phyloP scores from a whole-genome alignment of 352 stramenopile genomes.

The Pythium phragmiticola region DNA sequence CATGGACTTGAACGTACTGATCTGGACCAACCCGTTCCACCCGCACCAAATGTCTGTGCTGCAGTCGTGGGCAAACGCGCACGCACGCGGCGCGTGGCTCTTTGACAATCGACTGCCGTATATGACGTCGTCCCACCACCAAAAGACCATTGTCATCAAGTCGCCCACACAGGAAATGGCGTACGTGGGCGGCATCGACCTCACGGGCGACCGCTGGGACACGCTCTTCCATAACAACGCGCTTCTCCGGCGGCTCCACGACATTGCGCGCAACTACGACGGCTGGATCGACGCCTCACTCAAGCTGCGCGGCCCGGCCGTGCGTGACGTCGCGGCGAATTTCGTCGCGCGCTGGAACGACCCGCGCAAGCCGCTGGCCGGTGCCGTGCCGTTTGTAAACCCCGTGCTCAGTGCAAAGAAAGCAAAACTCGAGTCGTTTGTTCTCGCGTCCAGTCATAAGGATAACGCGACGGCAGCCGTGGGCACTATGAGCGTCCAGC shows the following conservation, averaged over 20 bases:
- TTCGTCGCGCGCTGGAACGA: constrained; percentile 61
- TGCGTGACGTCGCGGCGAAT: constrained; percentile 52
- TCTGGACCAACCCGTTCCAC: constrained; percentile 26
- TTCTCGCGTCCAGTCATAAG: neutral
- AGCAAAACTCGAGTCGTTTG: constrained; percentile 8
- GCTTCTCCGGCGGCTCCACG: constrained; percentile 29
- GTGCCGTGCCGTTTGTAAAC: constrained; percentile 50
- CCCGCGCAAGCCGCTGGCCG: constrained; percentile 30
- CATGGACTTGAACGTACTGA: constrained; percentile 19
- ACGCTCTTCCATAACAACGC: constrained; percentile 53
- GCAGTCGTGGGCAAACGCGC: constrained; percentile 50
- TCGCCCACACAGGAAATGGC: constrained; percentile 30
- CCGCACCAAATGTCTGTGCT: constrained; percentile 48
- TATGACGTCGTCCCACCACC: constrained; percentile 38
- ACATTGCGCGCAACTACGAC: constrained; percentile 34
- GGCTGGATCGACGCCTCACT: constrained; percentile 57
- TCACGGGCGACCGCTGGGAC: constrained; percentile 64
- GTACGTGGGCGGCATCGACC: constrained; percentile 57
- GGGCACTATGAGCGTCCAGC: constrained; percentile 27
- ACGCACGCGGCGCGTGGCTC: constrained; percentile 26
- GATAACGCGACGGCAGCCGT: neutral
- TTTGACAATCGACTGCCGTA: constrained; percentile 52
- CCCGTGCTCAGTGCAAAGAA: constrained; percentile 3
- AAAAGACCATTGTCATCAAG: constrained; percentile 48
- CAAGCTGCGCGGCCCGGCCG: constrained; percentile 42